Evolutionary conservation across 495 filamentous ascomycete genomes (phyloP), one percentile per base, ranked within the genome.

Genomic region (Tuber magnatum): DNA sequence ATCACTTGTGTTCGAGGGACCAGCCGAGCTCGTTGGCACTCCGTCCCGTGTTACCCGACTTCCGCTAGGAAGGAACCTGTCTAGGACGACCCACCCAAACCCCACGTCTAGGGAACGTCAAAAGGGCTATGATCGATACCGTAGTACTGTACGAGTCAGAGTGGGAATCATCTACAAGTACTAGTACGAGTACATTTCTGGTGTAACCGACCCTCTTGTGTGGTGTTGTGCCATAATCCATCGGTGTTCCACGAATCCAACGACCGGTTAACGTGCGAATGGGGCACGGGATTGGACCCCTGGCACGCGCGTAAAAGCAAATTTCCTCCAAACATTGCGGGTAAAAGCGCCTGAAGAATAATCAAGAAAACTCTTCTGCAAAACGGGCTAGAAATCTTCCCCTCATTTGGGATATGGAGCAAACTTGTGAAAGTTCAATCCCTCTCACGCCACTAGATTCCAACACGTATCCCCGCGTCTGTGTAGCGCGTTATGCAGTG

Each of bases 161-260:
- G 28, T 65, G 56, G 28, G 4, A 65, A 65, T 65, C n/a, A n/a
- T n/a, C n/a, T n/a, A n/a, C n/a, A n/a, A n/a, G n/a, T n/a, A n/a
- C n/a, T n/a, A n/a, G n/a, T n/a, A n/a, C n/a, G n/a, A n/a, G 14
- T 18, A 65, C 28, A 65, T 18, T 35, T 65, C 28, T 35, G 28
- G 56, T 65, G 56, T 65, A 65, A 65, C 56, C 56, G 56, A 65
- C 56, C n/a, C 18, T 65, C 56, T 65, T 65, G 28, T 65, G 56
- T 4, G 28, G 56, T 65, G 28, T 65, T 35, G 56, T 65, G 56
- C 28, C 12, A 18, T 65, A 65, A 65, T 18, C 28, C 28, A 35
- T 18, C 28, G 14, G 28, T 65, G n/a, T 32, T 61, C 56, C 18
- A 5, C 2, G 14, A 1, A 32, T 35, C 14, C 56, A 35, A n/a